Base-by-base conservation (phyloP, 2,329 filamentous ascomycete genomes). In the Polytolypa hystricis region DNA sequence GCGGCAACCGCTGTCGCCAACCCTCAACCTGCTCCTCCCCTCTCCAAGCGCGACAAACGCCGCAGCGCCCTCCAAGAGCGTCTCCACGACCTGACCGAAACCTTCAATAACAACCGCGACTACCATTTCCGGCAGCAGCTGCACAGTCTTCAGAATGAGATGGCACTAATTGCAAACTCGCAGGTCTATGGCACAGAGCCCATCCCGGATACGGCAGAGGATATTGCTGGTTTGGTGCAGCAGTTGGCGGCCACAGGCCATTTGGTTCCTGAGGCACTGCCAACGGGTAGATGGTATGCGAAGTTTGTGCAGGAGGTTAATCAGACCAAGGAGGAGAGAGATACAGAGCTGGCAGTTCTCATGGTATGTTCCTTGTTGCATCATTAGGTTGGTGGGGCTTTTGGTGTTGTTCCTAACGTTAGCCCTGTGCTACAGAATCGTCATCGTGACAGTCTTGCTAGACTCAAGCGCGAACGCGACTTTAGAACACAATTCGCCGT, bases 41-140 rank as follows among this genome's bases (percentile, higher is more conserved):
- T 73, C 31, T 89, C 84, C 27, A 95, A 95, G 67, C 77, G 85
- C 59, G 89, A 96, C 64, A 91, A 93, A 61, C 79, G 87, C 55
- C 79, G 86, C 43, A 84, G 84, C 51, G 77, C 80, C 51, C 76
- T 95, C 42, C 76, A 79, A 47, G 86, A 94, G 42, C 80, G 82
- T 45, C 73, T 94, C 5, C 72, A 76, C 27, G 74, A 78, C 38
- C 77, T 95, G 60, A 78, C 80, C 37, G 76, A 81, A 37, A 78
- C 79, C 47, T 89, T 94, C 61, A 75, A 77, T 45, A 74, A 80
- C 44, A 86, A 93, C 53, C 75, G 84, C 46, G 85, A 94, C 58
- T 69, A 74, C 44, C 79, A 85, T 50, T 96, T 93, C 60, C 78
- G 87, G 43, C 83, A 91, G 47, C 85, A 95, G 60, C 73, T 95